A percentile compares a stretch with the other conserved stretches of the same genome.
Conservation (phyloP, 31 red algal species). For the Porphyra umbilicalis region DNA sequence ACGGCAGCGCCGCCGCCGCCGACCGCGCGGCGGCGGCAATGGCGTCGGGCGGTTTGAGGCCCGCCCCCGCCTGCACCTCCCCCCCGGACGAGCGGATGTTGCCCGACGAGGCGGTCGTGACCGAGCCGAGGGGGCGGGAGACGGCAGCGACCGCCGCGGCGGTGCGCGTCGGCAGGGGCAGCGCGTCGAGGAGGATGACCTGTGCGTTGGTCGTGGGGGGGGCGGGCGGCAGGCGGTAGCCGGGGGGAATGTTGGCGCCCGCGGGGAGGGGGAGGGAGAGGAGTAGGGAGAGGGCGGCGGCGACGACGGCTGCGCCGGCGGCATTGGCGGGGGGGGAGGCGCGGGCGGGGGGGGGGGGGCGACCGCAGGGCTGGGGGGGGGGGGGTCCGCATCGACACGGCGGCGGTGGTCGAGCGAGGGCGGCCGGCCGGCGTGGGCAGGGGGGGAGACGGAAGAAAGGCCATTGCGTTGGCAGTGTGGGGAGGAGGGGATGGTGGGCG, state of each 20-base stretch:
- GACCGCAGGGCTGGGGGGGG: not conserved
- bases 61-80: not conserved
- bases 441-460: too few relatives aligned
- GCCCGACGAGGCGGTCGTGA: not conserved
- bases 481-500: too few relatives aligned
- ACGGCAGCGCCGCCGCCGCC: not conserved
- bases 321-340: not conserved
- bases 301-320: not conserved
- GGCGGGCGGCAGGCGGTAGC: not conserved
- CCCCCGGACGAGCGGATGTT: not conserved
- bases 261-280: not conserved
- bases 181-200: slow-evolving; percentile 6
- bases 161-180: not conserved
- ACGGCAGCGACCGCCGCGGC: not conserved
- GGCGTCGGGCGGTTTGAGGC: not conserved
- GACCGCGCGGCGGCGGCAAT: not conserved
- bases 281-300: not conserved
- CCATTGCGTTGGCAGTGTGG: too few relatives aligned
- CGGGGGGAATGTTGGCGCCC: not conserved
- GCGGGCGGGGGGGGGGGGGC: not conserved
- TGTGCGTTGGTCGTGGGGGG: slow-evolving; percentile 4
- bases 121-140: not conserved
- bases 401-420: too few relatives aligned
- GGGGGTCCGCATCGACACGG: not conserved
- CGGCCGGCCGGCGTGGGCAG: too few relatives aligned